Conservation (phyloP, 768 basidiomycete species). For the Dentipellis sp. region DNA sequence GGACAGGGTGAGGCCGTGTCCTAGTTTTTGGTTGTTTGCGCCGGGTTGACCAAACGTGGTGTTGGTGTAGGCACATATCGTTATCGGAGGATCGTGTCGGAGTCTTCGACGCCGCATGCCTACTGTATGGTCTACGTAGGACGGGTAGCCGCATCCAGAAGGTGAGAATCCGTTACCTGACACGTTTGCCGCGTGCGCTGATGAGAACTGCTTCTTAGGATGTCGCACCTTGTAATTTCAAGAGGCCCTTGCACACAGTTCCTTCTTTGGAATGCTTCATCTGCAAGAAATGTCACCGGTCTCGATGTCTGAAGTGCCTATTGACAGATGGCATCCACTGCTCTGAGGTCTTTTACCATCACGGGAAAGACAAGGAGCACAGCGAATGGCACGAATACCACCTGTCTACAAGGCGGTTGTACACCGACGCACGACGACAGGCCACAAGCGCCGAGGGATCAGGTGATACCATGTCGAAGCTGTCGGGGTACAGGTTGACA, state of each 20-base stretch:
- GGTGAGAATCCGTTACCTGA: no score
- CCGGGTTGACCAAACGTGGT: no score
- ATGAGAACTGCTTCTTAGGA: no score
- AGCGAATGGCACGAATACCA: constrained; percentile 28
- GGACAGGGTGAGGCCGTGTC: constrained; percentile 1
- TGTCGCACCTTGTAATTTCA: no score
- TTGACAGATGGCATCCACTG: constrained; percentile 27
- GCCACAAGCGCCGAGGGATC: constrained; percentile 25
- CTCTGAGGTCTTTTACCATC: constrained; percentile 24
- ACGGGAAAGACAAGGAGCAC: constrained; percentile 6
- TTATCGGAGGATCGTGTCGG: not conserved
- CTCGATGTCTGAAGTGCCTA: constrained; percentile 29
- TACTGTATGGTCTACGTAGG: not conserved
- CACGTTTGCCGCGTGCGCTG: no score
- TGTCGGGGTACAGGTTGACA: constrained; percentile 26
- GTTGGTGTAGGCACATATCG: not conserved
- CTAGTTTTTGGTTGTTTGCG: not conserved
- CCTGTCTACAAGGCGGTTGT: constrained; percentile 11
- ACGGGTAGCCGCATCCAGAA: no score
- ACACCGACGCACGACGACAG: constrained; percentile 5
- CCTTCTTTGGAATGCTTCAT: not conserved
- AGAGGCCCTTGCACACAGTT: not conserved
- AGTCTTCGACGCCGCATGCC: not conserved
- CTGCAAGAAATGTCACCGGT: constrained; percentile 29
- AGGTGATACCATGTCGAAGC: constrained; percentile 26